These are phyloP conservation scores for Aureobasidium pullulans DNA, from an alignment of 2,329 filamentous ascomycete genomes.

Conservation along the genomic window DNA sequence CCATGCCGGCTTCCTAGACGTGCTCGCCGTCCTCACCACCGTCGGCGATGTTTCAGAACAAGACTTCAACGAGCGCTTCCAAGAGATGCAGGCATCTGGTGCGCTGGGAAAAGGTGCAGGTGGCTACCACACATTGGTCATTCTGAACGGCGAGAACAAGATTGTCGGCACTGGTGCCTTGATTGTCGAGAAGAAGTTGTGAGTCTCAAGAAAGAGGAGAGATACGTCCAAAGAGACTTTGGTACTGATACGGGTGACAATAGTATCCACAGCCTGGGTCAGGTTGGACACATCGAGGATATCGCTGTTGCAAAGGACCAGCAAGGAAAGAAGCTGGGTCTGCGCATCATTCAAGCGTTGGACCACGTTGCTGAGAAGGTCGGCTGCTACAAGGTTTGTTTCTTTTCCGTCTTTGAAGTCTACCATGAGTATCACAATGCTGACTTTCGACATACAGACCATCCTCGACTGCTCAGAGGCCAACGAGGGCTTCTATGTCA, in stretches of 20 bases:
- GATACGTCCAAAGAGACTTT: neutral
- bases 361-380: slow-evolving; percentile 81
- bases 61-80: slow-evolving; percentile 70
- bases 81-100: slow-evolving; percentile 57
- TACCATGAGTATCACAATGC: neutral
- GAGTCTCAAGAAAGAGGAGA: neutral
- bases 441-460: slow-evolving; percentile 44
- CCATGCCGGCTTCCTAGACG: slow-evolving; percentile 76
- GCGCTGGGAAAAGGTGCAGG: slow-evolving; percentile 49
- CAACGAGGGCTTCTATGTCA: slow-evolving; percentile 96
- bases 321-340: slow-evolving; percentile 92
- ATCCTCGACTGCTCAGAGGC: slow-evolving; percentile 94
- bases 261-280: slow-evolving; percentile 66
- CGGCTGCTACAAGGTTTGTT: slow-evolving; percentile 79
- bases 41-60: slow-evolving; percentile 77
- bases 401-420: neutral
- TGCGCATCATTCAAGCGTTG: slow-evolving; percentile 87
- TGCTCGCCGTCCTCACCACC: slow-evolving; percentile 82
- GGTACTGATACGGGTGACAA: neutral
- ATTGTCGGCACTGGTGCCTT: slow-evolving; percentile 89
- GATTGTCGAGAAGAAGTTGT: slow-evolving; percentile 86
- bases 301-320: slow-evolving; percentile 92
- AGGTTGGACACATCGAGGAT: slow-evolving; percentile 94
- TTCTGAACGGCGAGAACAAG: slow-evolving; percentile 62
- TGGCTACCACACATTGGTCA: slow-evolving; percentile 79